These are phyloP conservation scores for Hibiscus mutabilis DNA, from an alignment of 345 rosid genomes.

Conservation along the genomic window DNA sequence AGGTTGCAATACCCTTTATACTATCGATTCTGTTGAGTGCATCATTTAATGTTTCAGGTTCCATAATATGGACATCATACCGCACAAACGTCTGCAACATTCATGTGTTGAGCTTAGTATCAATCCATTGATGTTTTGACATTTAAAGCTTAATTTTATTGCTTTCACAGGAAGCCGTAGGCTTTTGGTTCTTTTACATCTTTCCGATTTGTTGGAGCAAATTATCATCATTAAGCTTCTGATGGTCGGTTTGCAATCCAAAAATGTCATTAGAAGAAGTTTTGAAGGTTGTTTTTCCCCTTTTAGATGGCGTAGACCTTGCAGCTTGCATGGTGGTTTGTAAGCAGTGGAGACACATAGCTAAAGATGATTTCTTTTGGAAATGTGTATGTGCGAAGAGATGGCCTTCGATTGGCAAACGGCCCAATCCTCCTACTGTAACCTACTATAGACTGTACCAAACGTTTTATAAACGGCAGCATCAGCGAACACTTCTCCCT, in stretches of 20 bases:
- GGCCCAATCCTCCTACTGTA: slow-evolving; percentile 46
- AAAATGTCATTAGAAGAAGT: slow-evolving; percentile 64
- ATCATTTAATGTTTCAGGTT: not conserved
- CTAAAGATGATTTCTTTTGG: slow-evolving; percentile 89
- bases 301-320: slow-evolving; percentile 66
- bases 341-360: slow-evolving; percentile 75
- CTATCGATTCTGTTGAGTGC: not conserved
- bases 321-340: slow-evolving; percentile 74
- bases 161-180: not conserved
- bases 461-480: slow-evolving; percentile 48
- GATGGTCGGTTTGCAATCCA: slow-evolving; percentile 6
- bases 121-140: not conserved
- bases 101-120: not conserved
- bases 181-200: not conserved
- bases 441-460: slow-evolving; percentile 69
- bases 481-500: slow-evolving; percentile 45
- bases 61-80: not conserved
- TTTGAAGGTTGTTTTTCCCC: slow-evolving; percentile 74
- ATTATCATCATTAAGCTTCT: not conserved
- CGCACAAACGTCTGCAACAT: not conserved
- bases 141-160: not conserved
- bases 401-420: slow-evolving; percentile 94
- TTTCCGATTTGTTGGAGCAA: not conserved
- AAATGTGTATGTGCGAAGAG: slow-evolving; percentile 70
- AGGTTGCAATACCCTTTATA: not conserved